A percentile compares a stretch with the other conserved stretches of the same genome.
phyloP scores from a whole-genome alignment of 2,329 filamentous ascomycete genomes.

The Didymella keratinophila region DNA sequence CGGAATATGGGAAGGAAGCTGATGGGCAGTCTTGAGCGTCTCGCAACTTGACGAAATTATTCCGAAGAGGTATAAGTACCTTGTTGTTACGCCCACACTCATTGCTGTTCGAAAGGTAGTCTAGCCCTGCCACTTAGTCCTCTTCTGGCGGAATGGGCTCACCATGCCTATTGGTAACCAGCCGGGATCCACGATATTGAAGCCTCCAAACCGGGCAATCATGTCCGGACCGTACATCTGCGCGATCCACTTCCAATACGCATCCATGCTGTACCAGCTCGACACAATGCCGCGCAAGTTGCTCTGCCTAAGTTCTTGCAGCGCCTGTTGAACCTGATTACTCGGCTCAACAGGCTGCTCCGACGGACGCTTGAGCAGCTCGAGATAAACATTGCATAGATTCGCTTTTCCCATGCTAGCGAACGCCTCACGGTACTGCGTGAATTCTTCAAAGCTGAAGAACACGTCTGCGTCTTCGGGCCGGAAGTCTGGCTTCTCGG shows the following conservation, averaged over 20 bases:
- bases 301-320: slow-evolving; percentile 28
- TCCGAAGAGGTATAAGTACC: no score
- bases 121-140: slow-evolving; percentile 46
- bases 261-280: slow-evolving; percentile 40
- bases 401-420: slow-evolving; percentile 17
- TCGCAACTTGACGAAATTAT: no score
- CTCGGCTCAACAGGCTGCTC: slow-evolving; percentile 33
- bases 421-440: slow-evolving; percentile 32
- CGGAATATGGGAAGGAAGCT: no score
- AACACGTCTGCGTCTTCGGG: slow-evolving; percentile 32
- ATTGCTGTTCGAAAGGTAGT: no score
- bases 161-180: slow-evolving; percentile 50
- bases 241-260: slow-evolving; percentile 50
- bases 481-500: slow-evolving; percentile 21
- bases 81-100: no score
- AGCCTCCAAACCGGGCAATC: slow-evolving; percentile 43
- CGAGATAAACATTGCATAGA: slow-evolving; percentile 26
- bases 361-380: slow-evolving; percentile 32
- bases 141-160: slow-evolving; percentile 42
- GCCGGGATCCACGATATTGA: slow-evolving; percentile 45
- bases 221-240: slow-evolving; percentile 50
- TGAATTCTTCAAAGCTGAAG: slow-evolving; percentile 41
- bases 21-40: no score
- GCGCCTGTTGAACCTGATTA: slow-evolving; percentile 31
- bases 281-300: slow-evolving; percentile 36